Conservation (phyloP, 768 basidiomycete genomes). For the Podaxis sp. region DNA sequence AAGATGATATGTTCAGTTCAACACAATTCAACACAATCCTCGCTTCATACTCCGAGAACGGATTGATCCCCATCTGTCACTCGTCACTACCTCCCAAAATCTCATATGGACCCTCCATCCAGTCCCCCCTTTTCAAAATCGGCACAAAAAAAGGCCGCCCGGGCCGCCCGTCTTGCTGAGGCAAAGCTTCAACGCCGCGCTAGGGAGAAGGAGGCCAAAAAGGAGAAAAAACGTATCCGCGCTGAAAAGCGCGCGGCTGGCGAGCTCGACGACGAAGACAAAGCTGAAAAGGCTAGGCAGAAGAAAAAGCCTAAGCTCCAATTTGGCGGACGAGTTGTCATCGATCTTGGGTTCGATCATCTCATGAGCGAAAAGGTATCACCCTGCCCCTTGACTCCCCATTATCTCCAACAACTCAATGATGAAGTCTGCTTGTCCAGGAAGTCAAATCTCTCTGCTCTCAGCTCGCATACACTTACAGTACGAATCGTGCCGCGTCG, state of each 20-base stretch:
- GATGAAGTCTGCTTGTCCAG: constrained; percentile 35
- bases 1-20: background rate
- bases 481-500: constrained; percentile 71
- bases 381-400: constrained; percentile 9
- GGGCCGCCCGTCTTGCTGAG: constrained; percentile 59
- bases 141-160: constrained; percentile 73
- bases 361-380: constrained; percentile 90
- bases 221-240: constrained; percentile 61
- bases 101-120: constrained; percentile 8
- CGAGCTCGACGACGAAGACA: constrained; percentile 50
- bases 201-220: constrained; percentile 71
- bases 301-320: constrained; percentile 37
- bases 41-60: background rate
- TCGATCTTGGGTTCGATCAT: constrained; percentile 92
- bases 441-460: constrained; percentile 87
- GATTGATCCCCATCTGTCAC: constrained; percentile 8
- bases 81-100: background rate
- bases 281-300: constrained; percentile 30
- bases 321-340: constrained; percentile 63
- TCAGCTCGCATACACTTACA: constrained; percentile 90
- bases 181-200: constrained; percentile 71
- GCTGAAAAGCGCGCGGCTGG: constrained; percentile 61
- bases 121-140: constrained; percentile 61
- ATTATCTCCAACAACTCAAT: constrained; percentile 9
- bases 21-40: background rate